A percentile compares a stretch with the other conserved stretches of the same genome.
phyloP scores from a whole-genome alignment of 1,284 basidiomycete genomes.

The Leccinum griseonigrum region DNA sequence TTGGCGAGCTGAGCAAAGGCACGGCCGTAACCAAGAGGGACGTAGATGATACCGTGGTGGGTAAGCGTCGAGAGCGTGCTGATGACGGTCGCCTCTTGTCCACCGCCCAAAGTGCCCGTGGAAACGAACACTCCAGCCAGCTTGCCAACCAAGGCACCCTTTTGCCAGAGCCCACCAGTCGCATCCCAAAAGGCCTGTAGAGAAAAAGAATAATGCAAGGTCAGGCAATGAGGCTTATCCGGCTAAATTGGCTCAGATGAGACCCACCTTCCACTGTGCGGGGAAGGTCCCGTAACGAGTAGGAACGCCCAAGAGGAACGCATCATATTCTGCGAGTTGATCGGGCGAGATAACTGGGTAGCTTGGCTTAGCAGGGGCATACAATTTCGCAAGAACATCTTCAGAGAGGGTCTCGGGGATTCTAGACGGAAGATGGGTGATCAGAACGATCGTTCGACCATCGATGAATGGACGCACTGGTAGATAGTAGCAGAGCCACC shows the following conservation, averaged over 20 bases:
- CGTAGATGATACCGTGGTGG: conserved; percentile 80
- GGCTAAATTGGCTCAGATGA: neutral
- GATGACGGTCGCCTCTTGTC: conserved; percentile 70
- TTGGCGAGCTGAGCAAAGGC: conserved; percentile 57
- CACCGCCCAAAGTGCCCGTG: conserved; percentile 64
- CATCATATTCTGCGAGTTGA: conserved; percentile 66
- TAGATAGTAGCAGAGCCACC: conserved; percentile 75
- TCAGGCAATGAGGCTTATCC: neutral
- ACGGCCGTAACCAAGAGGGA: conserved; percentile 76
- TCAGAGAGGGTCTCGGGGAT: conserved; percentile 82
- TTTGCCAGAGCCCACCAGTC: conserved; percentile 77
- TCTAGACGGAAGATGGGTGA: conserved; percentile 33
- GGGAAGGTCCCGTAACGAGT: conserved; percentile 76
- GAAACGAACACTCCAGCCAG: conserved; percentile 74
- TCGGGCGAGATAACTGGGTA: conserved; percentile 73
- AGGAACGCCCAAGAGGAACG: conserved; percentile 73
- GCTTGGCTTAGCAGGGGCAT: conserved; percentile 53
- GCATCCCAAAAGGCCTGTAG: conserved; percentile 75
- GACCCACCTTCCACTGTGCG: conserved; percentile 62
- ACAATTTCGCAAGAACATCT: conserved; percentile 72
- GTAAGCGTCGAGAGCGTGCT: conserved; percentile 69
- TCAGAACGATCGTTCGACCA: neutral
- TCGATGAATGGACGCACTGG: conserved; percentile 48
- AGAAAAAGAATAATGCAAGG: neutral
- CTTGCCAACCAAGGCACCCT: conserved; percentile 76